Evolutionary conservation across 352 stramenopile genomes (phyloP).

Genomic region (Globisporangium middletonii): DNA sequence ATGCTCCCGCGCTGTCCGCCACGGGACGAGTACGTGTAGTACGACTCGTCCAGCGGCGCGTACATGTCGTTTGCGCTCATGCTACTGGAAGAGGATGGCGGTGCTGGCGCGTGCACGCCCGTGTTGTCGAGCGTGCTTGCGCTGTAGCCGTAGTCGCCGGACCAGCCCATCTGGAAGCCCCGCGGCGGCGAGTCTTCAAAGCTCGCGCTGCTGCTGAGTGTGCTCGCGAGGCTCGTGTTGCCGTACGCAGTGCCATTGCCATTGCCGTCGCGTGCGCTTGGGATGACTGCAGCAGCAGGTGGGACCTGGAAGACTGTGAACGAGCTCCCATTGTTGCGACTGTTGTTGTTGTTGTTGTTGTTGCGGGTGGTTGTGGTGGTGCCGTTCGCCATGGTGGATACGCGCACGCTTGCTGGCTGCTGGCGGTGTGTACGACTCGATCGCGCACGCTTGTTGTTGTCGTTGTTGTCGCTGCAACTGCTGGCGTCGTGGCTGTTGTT

Average conservation of each 20-base stretch:
- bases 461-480: background rate
- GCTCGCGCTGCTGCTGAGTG: slow-evolving; percentile 11
- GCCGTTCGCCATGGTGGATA: background rate
- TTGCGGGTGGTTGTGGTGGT: background rate
- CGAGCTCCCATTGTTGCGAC: slow-evolving; percentile 16
- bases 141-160: background rate
- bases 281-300: slow-evolving; percentile 11
- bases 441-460: background rate
- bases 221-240: slow-evolving; percentile 6
- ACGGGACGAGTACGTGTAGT: slow-evolving; percentile 12
- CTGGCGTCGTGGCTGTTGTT: background rate
- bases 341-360: background rate
- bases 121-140: background rate
- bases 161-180: slow-evolving; percentile 2
- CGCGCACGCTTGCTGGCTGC: background rate
- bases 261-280: slow-evolving; percentile 3
- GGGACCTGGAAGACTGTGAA: slow-evolving; percentile 73
- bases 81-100: background rate
- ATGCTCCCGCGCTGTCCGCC: slow-evolving; percentile 24
- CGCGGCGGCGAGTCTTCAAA: slow-evolving; percentile 2
- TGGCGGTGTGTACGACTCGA: background rate
- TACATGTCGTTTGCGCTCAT: slow-evolving; percentile 2
- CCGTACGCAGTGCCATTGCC: slow-evolving; percentile 1
- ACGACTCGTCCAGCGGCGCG: slow-evolving; percentile 11
- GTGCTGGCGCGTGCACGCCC: background rate